Evolutionary conservation across 805 yeast genomes (phyloP), one percentile per base, ranked within the genome.

Genomic region (Candida nanaspora): DNA sequence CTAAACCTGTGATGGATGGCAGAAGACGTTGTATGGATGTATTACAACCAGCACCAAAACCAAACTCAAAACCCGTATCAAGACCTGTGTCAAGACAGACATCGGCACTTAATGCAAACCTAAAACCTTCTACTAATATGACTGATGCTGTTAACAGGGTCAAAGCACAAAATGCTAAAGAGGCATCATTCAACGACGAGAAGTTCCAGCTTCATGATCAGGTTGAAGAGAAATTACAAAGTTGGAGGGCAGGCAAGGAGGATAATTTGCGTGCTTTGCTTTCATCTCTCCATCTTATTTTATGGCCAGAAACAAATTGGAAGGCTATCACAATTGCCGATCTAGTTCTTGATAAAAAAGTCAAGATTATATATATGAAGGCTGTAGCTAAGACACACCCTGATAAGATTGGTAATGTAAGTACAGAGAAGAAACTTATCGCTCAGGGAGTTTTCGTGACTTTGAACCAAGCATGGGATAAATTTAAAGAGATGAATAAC

Each of bases 401-500:
- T 0, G 99, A 93, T 60, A 93, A 93, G 59, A 65, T 89, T 20
- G 67, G 78, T 6, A 55, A 62, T n/a, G 76, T 82, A 2, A 65
- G 80, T 7, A 66, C 79, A 6, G 94, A 87, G 52, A 76, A 77
- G 42, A 81, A 82, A 56, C 74, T 91, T 81, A 70, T 91, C 35
- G 93, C 97, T 14, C 91, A 89, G 51, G 79, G 78, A 20, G 91
- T 91, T 0, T 93, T 93, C 56, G 83, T 88, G 31, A 70, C 80
- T 0, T 66, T 93, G 46, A 91, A 88, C 59, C 74, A 78, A 49
- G 88, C 97, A 2, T 93, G 99, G 98, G 97, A 86, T 49, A 63
- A 59, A 18, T 88, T 87, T 59, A 84, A 82, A 52, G 63, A 57
- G 32, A 74, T 74, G 42, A 83, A 84, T 55, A 66, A 47, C 20